Conservation (phyloP, 805 yeast species). For the Metschnikowia cubensis region DNA sequence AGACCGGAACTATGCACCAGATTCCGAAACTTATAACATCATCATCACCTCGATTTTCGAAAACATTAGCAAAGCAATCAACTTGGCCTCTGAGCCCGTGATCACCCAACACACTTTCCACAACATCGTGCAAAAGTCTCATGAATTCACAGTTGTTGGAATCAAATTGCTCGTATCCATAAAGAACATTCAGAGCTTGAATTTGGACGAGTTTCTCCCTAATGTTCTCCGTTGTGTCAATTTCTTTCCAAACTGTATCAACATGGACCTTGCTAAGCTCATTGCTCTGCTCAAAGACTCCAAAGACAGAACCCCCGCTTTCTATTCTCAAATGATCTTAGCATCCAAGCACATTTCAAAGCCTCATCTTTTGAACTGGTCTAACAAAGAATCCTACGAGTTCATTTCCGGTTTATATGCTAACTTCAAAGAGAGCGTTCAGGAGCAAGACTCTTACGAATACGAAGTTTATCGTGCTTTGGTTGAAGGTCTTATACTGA, state of each 20-base stretch:
- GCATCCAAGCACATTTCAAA: slow-evolving; percentile 24
- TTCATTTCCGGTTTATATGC: slow-evolving; percentile 26
- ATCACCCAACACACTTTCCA: slow-evolving; percentile 45
- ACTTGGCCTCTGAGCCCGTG: slow-evolving; percentile 40
- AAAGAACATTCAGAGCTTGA: slow-evolving; percentile 32
- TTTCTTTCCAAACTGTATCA: slow-evolving; percentile 26
- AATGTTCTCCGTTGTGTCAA: slow-evolving; percentile 31
- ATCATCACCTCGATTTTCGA: slow-evolving; percentile 47
- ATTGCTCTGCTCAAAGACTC: slow-evolving; percentile 26
- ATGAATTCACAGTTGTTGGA: slow-evolving; percentile 42
- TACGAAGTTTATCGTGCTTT: slow-evolving; percentile 48
- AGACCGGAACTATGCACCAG: slow-evolving; percentile 45
- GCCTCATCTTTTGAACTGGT: slow-evolving; percentile 14
- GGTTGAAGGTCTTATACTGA: slow-evolving; percentile 49
- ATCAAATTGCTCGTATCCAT: slow-evolving; percentile 46
- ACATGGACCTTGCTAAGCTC: slow-evolving; percentile 16
- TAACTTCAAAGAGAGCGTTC: slow-evolving; percentile 26
- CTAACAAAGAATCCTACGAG: slow-evolving; percentile 22
- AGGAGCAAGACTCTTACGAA: slow-evolving; percentile 24
- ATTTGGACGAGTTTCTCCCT: slow-evolving; percentile 31
- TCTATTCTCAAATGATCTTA: slow-evolving; percentile 36
- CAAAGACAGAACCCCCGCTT: slow-evolving; percentile 23
- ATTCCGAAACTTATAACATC: slow-evolving; percentile 47
- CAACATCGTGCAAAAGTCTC: slow-evolving; percentile 40
- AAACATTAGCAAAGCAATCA: slow-evolving; percentile 39